Base-by-base conservation (phyloP, 768 basidiomycete genomes). In the Termitomyces sp. region DNA sequence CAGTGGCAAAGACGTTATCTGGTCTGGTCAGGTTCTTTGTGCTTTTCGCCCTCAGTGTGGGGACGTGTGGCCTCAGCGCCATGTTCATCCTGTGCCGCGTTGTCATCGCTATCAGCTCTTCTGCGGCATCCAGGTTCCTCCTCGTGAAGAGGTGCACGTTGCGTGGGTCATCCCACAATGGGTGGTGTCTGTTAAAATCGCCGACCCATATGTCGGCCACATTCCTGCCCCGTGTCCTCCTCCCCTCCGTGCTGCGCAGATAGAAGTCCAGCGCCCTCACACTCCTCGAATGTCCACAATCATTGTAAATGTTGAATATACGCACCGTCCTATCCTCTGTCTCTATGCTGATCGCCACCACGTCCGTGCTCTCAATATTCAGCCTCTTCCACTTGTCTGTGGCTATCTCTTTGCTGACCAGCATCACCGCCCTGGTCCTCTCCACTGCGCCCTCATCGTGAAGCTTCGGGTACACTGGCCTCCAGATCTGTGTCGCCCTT, bases 131-230 rank as follows among this genome's bases (percentile, higher is more conserved):
- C 0, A 72, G 52, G 15, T 66, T 64, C 7, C 49, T 15, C 0
- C 31, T 40, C 3, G 71, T 76, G 60, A 79, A 73, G 0, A 81
- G 71, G 44, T 69, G 68, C 11, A 45, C 43, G 46, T 72, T 67
- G 12, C 52, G 42, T 0, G 64, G 53, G 4, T 68, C 56, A 20
- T 78, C 76, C 76, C 76, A 77, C 7, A 70, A n/a, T 0, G 67
- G 72, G 61, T 76, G 71, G 56, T 78, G 76, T 23, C 68, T 46
- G 54, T 76, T 76, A 64, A 76, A 77, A 58, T 78, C 71, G 0
- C 77, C 71, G 0, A 59, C 44, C 75, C 72, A 76, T 3, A 44
- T 51, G 31, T 45, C 42, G 5, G 27, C 27, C 5, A 2, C 12
- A 7, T 31, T 22, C 7, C 39, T 12, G 5, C 40, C 29, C 18